Percentiles rank a stretch among this genome's conserved stretches.
These are phyloP conservation scores for Kwoniella mangroviensis DNA, from an alignment of 768 basidiomycete species.

Conservation along the genomic window DNA sequence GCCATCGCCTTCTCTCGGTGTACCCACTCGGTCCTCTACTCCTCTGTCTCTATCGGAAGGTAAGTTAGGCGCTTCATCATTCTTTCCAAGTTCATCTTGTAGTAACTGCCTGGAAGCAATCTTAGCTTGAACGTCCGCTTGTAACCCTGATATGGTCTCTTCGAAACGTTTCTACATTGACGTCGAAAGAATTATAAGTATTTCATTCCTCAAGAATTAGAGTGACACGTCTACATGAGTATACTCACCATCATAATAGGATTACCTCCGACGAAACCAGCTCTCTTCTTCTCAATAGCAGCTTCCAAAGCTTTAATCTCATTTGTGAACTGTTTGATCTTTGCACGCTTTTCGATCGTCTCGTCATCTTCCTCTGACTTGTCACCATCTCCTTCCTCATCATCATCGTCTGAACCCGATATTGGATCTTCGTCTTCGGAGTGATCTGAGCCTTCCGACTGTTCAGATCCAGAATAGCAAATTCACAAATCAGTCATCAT, in stretches of 20 bases:
- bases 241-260: slow-evolving; percentile 50
- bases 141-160: slow-evolving; percentile 46
- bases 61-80: slow-evolving; percentile 21
- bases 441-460: slow-evolving; percentile 29
- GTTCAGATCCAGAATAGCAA: neutral
- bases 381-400: slow-evolving; percentile 44
- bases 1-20: slow-evolving; percentile 7
- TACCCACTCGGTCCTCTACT: neutral
- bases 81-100: slow-evolving; percentile 41
- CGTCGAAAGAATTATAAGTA: neutral
- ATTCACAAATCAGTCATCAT: neutral
- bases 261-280: slow-evolving; percentile 48
- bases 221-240: neutral
- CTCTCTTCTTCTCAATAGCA: slow-evolving; percentile 49
- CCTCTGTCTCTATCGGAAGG: neutral
- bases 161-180: slow-evolving; percentile 50
- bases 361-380: slow-evolving; percentile 48
- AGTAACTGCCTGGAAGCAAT: slow-evolving; percentile 40
- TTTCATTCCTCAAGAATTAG: neutral
- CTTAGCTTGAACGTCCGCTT: slow-evolving; percentile 46
- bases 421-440: slow-evolving; percentile 43
- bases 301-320: slow-evolving; percentile 50
- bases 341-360: slow-evolving; percentile 46
- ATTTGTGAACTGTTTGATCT: slow-evolving; percentile 47
- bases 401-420: slow-evolving; percentile 36